Conservation (phyloP, 2,329 filamentous ascomycete genomes). For the Pyrenochaeta sp. region DNA sequence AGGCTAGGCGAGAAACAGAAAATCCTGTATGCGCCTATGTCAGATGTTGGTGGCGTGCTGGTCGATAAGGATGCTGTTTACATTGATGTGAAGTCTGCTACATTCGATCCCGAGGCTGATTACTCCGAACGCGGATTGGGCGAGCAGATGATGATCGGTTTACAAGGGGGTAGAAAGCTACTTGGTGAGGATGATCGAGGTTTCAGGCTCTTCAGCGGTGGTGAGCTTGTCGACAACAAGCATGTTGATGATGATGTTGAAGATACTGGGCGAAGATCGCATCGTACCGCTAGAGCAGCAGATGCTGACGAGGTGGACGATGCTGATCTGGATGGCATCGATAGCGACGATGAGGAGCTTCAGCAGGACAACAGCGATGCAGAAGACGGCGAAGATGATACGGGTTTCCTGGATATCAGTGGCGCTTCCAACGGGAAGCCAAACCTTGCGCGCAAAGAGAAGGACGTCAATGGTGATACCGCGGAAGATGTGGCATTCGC, state of each 20-base stretch:
- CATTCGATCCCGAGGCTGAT: slow-evolving; percentile 72
- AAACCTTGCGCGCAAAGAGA: slow-evolving; percentile 39
- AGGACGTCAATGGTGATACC: slow-evolving; percentile 34
- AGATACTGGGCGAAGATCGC: slow-evolving; percentile 65
- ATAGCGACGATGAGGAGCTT: slow-evolving; percentile 64
- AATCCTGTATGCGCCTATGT: slow-evolving; percentile 96
- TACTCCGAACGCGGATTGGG: slow-evolving; percentile 84
- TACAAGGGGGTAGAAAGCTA: slow-evolving; percentile 83
- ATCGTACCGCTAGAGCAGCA: slow-evolving; percentile 60
- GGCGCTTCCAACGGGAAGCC: slow-evolving; percentile 51
- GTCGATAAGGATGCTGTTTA: slow-evolving; percentile 98
- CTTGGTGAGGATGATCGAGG: slow-evolving; percentile 84
- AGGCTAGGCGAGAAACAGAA: slow-evolving; percentile 96
- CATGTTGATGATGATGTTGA: slow-evolving; percentile 62
- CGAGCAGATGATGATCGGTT: slow-evolving; percentile 89
- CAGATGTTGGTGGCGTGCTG: slow-evolving; percentile 92
- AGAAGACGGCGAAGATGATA: slow-evolving; percentile 62
- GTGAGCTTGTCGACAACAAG: slow-evolving; percentile 70
- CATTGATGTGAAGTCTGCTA: slow-evolving; percentile 76
- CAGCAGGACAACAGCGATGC: slow-evolving; percentile 57
- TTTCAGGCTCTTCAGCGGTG: slow-evolving; percentile 84
- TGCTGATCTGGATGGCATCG: slow-evolving; percentile 58
- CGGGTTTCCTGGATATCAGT: slow-evolving; percentile 52
- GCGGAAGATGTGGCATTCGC: slow-evolving; percentile 85
- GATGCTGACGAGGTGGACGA: slow-evolving; percentile 60